A percentile compares a stretch with the other conserved stretches of the same genome.
Evolutionary conservation across 139 green algal species (phyloP).

Genomic region (Yamagishiella unicocca): DNA sequence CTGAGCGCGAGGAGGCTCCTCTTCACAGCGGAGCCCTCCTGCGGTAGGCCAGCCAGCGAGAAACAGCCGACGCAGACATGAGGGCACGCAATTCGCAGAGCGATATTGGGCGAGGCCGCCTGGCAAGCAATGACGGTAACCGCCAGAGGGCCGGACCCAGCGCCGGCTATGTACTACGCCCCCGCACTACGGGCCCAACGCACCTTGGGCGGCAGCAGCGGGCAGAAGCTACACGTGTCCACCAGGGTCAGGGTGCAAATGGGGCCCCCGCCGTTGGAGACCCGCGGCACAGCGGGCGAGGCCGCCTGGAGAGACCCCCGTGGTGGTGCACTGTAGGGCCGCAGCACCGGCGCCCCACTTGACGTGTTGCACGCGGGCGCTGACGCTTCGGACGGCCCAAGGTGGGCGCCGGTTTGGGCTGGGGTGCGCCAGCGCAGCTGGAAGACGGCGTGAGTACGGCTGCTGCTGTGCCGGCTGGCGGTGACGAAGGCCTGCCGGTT

Average conservation of each 20-base stretch:
- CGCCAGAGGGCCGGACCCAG: no score
- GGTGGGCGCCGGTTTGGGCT: neutral
- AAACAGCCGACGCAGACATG: no score
- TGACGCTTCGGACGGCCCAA: neutral
- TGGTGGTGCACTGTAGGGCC: constrained; percentile 6
- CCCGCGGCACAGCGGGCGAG: no score
- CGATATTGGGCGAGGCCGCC: no score
- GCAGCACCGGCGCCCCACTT: neutral
- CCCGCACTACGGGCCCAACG: neutral
- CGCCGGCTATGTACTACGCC: no score
- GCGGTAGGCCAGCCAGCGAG: no score
- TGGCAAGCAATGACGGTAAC: no score
- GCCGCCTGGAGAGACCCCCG: neutral
- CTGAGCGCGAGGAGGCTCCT: constrained; percentile 26
- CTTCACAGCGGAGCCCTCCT: constrained; percentile 37
- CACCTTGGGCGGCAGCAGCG: constrained; percentile 31
- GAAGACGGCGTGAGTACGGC: constrained; percentile 40
- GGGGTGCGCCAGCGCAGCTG: constrained; percentile 41
- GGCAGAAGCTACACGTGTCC: constrained; percentile 33
- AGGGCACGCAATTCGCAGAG: no score
- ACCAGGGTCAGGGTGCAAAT: constrained; percentile 38
- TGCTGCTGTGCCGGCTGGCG: constrained; percentile 33
- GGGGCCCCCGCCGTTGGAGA: no score
- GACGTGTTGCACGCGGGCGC: neutral
- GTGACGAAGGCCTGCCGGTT: constrained; percentile 29